phyloP scores from a whole-genome alignment of 257 asterid species.

The Cinchona pubescens region DNA sequence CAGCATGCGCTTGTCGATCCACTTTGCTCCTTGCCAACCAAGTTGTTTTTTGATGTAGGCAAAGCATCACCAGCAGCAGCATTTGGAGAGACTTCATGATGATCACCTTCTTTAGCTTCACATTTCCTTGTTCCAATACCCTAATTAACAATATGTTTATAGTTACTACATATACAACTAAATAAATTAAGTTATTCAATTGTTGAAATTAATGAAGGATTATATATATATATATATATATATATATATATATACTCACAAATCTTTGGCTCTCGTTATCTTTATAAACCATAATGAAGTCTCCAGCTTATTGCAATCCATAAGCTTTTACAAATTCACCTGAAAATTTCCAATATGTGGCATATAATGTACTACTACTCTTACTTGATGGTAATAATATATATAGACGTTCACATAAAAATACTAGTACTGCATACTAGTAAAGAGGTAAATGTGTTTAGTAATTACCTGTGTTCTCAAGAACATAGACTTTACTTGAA shows the following conservation, averaged over 20 bases:
- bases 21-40: not conserved
- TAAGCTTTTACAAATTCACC: constrained; percentile 7
- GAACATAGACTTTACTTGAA: constrained; percentile 9
- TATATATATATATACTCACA: not conserved
- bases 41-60: not conserved
- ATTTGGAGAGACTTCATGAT: too few species aligned
- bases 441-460: not conserved
- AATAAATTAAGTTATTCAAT: too few species aligned
- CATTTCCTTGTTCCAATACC: constrained; percentile 9
- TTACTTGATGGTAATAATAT: too few species aligned
- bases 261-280: not conserved
- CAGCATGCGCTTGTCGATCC: not conserved
- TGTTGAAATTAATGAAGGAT: not conserved
- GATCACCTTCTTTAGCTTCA: not conserved
- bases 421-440: too few species aligned
- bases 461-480: constrained; percentile 16
- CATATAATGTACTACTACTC: too few species aligned
- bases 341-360: not conserved
- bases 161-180: too few species aligned
- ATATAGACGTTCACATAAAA: too few species aligned
- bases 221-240: too few species aligned
- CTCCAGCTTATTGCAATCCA: constrained; percentile 13
- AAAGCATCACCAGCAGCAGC: not conserved
- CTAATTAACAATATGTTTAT: not conserved
- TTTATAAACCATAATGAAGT: constrained; percentile 15